Evolutionary conservation across 2,329 filamentous ascomycete genomes (phyloP).

Genomic region (Coniochaeta sp.): DNA sequence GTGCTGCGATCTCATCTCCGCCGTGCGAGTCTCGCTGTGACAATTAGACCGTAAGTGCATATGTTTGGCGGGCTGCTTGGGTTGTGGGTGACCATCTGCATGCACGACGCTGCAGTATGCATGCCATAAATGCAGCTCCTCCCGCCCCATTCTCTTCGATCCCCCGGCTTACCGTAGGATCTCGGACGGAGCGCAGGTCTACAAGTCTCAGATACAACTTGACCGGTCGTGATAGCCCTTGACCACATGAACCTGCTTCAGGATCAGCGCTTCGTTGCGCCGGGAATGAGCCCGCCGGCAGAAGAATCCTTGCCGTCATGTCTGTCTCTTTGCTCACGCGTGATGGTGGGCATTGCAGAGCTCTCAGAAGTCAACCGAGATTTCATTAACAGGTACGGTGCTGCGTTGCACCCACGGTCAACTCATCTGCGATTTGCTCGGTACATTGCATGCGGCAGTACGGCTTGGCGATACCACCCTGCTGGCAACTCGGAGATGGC

Average conservation of each 20-base stretch:
- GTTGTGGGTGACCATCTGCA: not conserved
- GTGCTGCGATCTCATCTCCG: not conserved
- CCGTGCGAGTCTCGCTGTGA: not conserved
- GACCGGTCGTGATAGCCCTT: not conserved
- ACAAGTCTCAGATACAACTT: not conserved
- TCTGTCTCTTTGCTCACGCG: no score
- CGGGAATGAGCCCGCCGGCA: not conserved
- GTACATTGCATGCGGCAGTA: not conserved
- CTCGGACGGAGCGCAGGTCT: not conserved
- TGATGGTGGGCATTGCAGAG: no score
- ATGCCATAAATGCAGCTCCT: not conserved
- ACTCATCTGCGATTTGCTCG: not conserved
- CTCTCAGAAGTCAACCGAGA: no score
- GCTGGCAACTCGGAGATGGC: not conserved
- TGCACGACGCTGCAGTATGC: slow-evolving; percentile 1
- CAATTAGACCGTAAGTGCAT: not conserved
- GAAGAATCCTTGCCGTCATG: no score
- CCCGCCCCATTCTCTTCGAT: not conserved
- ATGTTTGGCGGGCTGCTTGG: not conserved
- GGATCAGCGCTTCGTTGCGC: not conserved
- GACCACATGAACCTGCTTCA: not conserved
- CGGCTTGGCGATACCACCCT: not conserved
- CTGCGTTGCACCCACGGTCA: not conserved
- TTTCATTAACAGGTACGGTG: not conserved
- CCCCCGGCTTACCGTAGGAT: not conserved